Conservation (phyloP, 345 rosid species). For the Salix dunnii region DNA sequence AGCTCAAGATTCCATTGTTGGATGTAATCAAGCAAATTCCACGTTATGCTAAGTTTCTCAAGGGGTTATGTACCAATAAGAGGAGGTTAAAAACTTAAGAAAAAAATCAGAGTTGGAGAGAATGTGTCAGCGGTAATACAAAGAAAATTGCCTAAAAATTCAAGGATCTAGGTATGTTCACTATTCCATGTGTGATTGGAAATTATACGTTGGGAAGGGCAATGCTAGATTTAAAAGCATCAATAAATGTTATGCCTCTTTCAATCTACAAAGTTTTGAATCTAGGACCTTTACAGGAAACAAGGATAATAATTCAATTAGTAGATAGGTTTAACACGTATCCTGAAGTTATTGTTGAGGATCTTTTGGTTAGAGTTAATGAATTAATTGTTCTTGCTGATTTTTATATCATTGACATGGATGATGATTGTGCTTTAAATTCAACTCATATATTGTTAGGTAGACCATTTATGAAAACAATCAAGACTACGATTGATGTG, state of each 20-base stretch:
- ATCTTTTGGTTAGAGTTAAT: background rate
- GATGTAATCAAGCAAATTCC: background rate
- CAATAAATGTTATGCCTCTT: background rate
- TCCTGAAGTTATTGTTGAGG: background rate
- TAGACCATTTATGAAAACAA: background rate
- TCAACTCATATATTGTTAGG: background rate
- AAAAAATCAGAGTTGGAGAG: background rate
- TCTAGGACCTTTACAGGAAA: background rate
- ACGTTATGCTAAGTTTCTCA: background rate
- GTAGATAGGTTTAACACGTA: background rate
- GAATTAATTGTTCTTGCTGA: background rate
- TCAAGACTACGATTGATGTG: background rate
- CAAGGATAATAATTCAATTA: background rate
- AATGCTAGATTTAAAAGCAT: background rate
- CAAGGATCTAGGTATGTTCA: background rate
- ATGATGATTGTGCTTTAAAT: background rate
- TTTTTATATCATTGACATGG: slow-evolving; percentile 3
- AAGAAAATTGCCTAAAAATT: background rate
- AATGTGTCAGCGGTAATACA: background rate
- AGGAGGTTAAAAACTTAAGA: background rate
- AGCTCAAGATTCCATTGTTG: background rate
- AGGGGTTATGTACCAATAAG: background rate
- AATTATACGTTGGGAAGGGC: background rate
- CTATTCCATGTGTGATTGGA: background rate
- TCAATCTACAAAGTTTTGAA: background rate